Evolutionary conservation across 2,329 filamentous ascomycete species (phyloP), one percentile per base, ranked within the genome.

Genomic region (Ascochyta pisi): DNA sequence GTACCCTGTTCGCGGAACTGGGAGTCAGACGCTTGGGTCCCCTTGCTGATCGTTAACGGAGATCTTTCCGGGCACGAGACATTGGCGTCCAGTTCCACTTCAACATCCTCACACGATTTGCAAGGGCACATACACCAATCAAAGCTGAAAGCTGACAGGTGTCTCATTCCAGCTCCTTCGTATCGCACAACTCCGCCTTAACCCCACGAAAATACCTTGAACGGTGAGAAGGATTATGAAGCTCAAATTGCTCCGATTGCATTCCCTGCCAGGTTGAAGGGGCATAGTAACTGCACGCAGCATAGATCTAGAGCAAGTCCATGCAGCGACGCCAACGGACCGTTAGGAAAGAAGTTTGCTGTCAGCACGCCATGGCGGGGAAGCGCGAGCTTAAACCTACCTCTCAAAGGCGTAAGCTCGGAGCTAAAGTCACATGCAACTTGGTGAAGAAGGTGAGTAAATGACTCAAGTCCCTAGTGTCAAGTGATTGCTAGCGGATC

Each of bases 21-120:
- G 19, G 42, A 40, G 26, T 16, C 50, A 40, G 43, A 42, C n/a
- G 40, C 41, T 33, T 19, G 35, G 41, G 26, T 56, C 37, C 46
- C 53, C 47, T 56, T 50, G 46, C 52, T 55, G 46, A 46, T 50
- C 34, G 23, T 46, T 47, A 41, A 19, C 46, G 46, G 52, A 55
- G 52, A 35, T 35, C 40, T 5, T 33, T 39, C 42, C 53, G 15
- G 47, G 46, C 15, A 38, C 22, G 37, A 46, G 37, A n/a, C 29
- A 50, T 29, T 48, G 53, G 42, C 26, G 22, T 46, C 31, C 41
- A 45, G 2, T 27, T 50, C 41, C 29, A 31, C 42, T 42, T 34
- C 31, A 37, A 50, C 35, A 23, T 46, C 37, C 19, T 19, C 42
- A 27, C 15, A 13, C 41, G 31, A 35, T 35, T 34, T 12, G 15